Evolutionary conservation across 2,329 filamentous ascomycete genomes (phyloP).

Genomic region (Claviceps spartinae): DNA sequence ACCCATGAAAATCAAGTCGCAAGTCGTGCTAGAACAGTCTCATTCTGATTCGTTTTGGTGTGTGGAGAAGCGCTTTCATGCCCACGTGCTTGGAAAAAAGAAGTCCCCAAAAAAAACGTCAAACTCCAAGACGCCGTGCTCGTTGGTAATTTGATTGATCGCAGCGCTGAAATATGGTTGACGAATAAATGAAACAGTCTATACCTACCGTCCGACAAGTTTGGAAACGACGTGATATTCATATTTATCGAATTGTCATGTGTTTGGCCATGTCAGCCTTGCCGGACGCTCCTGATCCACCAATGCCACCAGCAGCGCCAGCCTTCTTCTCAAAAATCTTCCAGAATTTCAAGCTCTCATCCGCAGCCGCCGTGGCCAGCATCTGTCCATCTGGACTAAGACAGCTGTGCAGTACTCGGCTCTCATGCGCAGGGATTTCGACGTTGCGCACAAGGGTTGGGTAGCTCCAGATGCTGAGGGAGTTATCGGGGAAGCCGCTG

Average conservation of each 20-base stretch:
- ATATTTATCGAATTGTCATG: slow-evolving; percentile 72
- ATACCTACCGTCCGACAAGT: slow-evolving; percentile 32
- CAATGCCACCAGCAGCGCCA: slow-evolving; percentile 51
- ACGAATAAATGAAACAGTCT: slow-evolving; percentile 27
- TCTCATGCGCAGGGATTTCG: slow-evolving; percentile 96
- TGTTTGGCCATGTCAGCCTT: slow-evolving; percentile 85
- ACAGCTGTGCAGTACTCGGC: slow-evolving; percentile 88
- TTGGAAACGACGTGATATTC: slow-evolving; percentile 8
- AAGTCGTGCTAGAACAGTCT: slow-evolving; percentile 17
- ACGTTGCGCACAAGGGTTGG: slow-evolving; percentile 93
- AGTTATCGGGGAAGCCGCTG: slow-evolving; percentile 98
- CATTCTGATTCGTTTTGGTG: slow-evolving; percentile 18
- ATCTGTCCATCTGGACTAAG: slow-evolving; percentile 96
- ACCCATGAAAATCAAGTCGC: slow-evolving; percentile 10
- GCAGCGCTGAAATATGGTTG: slow-evolving; percentile 16
- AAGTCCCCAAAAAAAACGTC: slow-evolving; percentile 17
- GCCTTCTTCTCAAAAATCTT: slow-evolving; percentile 99
- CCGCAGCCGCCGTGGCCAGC: slow-evolving; percentile 87
- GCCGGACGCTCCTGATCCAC: slow-evolving; percentile 52
- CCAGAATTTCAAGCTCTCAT: slow-evolving; percentile 99
- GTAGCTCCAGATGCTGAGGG: slow-evolving; percentile 97
- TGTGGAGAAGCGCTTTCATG: slow-evolving; percentile 36
- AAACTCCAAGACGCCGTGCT: slow-evolving; percentile 40
- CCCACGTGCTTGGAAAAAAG: slow-evolving; percentile 30
- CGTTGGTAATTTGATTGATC: slow-evolving; percentile 10